Evolutionary conservation across 805 yeast species (phyloP), one percentile per base, ranked within the genome.

Genomic region (Blastobotrys attinorum): DNA sequence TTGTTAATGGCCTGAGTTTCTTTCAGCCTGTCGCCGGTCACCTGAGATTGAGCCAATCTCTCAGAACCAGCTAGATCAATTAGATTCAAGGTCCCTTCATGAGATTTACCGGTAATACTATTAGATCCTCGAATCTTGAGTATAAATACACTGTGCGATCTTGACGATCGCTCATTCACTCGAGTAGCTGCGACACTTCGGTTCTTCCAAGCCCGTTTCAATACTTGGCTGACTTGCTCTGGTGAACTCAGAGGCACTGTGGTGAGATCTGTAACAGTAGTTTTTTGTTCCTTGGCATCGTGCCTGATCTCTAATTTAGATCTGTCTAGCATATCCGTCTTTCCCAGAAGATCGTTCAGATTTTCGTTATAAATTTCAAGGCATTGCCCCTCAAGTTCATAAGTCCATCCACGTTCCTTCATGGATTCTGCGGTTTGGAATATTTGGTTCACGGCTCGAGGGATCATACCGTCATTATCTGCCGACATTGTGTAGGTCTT

Each of bases 21-120:
- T 50, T 76, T 75, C 22, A 90, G 65, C 39, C 97, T 64, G 10
- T 80, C 84, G 0, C 97, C 97, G 1, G 75, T 73, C 0, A 78
- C 94, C 55, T 80, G 83, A 0, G 96, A 83, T 15, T 75, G 71
- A 7, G 79, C 62, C 13, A 89, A 67, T 45, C 97, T 70, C 65
- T 90, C 98, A 0, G 96, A 86, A 2, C 98, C 98, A 0, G 98
- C 98, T 44, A 90, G 68, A 63, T 90, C 98, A 39, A 92, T 79
- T 43, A 90, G 65, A 56, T 90, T 89, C 45, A 90, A 66, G 1
- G 75, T 71, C 8, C 96, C 92, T 13, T 64, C 54, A 1, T 73
- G 61, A 1, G 49, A 47, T 22, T 75, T 75, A 0, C 76, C 75
- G 0, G 82, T 76, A 7, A 56, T 54, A 1, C 49, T 16, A 55